Conservation (phyloP, 2,329 filamentous ascomycete species). For the Fusarium sp. region DNA sequence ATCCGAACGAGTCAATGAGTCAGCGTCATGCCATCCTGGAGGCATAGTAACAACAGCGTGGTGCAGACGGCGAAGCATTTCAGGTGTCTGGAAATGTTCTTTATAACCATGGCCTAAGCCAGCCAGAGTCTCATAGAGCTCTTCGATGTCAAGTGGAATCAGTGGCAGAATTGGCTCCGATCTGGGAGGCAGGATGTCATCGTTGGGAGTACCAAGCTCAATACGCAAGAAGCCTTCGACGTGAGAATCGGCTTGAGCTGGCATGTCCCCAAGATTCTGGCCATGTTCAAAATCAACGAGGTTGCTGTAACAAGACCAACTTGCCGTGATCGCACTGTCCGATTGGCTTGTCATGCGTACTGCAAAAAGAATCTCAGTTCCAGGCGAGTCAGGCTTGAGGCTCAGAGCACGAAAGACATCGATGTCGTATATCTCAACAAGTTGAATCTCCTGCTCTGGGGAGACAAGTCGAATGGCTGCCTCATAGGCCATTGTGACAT, state of each 20-base stretch:
- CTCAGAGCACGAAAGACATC: background rate
- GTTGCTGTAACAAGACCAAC: background rate
- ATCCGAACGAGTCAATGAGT: background rate
- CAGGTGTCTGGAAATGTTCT: background rate
- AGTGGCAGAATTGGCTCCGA: background rate
- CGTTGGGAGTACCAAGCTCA: background rate
- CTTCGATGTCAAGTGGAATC: background rate
- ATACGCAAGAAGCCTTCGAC: background rate
- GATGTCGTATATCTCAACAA: background rate
- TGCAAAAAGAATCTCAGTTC: background rate
- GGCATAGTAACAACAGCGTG: background rate
- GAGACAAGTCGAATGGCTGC: background rate
- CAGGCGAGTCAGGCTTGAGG: background rate
- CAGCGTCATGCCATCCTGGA: background rate
- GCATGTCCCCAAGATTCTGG: background rate
- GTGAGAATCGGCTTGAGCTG: background rate
- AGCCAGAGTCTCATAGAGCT: background rate
- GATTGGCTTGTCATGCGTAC: background rate
- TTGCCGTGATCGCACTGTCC: background rate
- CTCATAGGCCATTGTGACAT: background rate
- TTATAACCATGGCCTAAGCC: background rate
- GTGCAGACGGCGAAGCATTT: background rate
- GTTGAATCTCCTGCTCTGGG: background rate
- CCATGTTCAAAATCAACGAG: background rate
- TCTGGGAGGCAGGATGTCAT: background rate